Base-by-base conservation (phyloP, 805 yeast genomes). In the Sugiyamaella lignohabitans region DNA sequence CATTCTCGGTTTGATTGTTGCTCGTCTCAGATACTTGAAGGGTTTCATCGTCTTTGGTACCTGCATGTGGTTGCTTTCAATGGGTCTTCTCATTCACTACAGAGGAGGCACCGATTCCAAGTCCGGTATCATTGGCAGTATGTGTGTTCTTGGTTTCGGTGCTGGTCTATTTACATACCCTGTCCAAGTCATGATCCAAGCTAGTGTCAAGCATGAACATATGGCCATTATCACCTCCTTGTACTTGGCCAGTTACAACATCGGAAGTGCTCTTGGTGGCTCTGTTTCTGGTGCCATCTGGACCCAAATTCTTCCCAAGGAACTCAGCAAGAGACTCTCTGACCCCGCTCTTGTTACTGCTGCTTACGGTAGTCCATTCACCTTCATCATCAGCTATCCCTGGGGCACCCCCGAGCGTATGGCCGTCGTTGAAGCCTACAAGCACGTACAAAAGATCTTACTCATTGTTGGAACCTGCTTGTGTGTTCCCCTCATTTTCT, bases 111-210 rank as follows among this genome's bases (percentile, higher is more conserved):
- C 64, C 46, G 62, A 65, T 36, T 70, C 79, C 20, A 65, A 69
- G 41, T 55, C 69, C 39, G 88, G 87, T 53, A 69, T 82, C 47
- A 77, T 84, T 60, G 88, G 82, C 14, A 76, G 82, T 4, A 70
- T 78, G 53, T 75, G 81, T 59, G 59, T 83, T 17, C 63, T 80
- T 53, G 89, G 89, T 54, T 73, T 84, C 48, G 88, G 87, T 56
- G 85, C 85, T 38, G 86, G 86, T 16, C 76, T 82, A 62, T 79
- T 82, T 69, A 78, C 84, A 14, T 80, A 79, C 56, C 72, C 83
- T 3, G 70, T 79, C 8, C 84, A 79, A 59, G 78, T 78, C 4
- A 73, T 83, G 38, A 73, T 79, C 51, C 79, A 77, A 58, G 69
- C 85, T 0, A 69, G 76, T 47, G 73, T 78, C 30, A 73, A 68